A percentile compares a stretch with the other conserved stretches of the same genome.
phyloP scores from a whole-genome alignment of 148 eudicot species.

The Rhododendron vialii region DNA sequence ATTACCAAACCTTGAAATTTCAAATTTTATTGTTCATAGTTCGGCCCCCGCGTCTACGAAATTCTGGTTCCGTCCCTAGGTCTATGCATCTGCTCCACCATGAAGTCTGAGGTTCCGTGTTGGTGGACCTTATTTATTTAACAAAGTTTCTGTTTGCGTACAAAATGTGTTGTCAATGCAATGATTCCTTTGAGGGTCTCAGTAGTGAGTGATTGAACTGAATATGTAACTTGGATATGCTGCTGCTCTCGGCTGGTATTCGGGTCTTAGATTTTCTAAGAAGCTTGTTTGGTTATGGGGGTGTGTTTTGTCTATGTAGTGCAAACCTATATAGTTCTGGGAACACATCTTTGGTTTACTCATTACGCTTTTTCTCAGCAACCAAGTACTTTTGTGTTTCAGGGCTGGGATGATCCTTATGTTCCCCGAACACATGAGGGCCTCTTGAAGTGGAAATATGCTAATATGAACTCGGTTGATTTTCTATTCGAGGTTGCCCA shows the following conservation, averaged over 20 bases:
- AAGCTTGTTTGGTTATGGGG: background rate
- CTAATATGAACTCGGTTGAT: conserved; percentile 94
- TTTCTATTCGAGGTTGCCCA: conserved; percentile 85
- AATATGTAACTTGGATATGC: background rate
- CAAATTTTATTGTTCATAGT: too few relatives aligned
- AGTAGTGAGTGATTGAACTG: conserved; percentile 4
- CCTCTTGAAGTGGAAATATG: conserved; percentile 97
- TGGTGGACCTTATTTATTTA: background rate
- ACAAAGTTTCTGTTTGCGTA: background rate
- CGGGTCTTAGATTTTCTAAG: background rate
- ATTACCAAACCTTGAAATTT: too few relatives aligned
- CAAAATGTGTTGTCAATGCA: background rate
- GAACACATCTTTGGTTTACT: background rate
- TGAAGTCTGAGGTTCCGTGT: background rate
- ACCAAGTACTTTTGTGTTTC: conserved; percentile 3
- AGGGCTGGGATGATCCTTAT: conserved; percentile 99
- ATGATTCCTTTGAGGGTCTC: background rate
- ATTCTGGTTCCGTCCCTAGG: too few relatives aligned
- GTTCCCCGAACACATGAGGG: conserved; percentile 97
- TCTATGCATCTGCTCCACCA: conserved; percentile 2
- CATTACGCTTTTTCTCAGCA: background rate
- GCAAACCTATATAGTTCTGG: background rate
- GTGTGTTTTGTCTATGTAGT: background rate
- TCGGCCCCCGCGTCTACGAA: too few relatives aligned
- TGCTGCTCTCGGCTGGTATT: background rate